Evolutionary conservation across 164 flowering plant species (phyloP).

Genomic region (Stephania japonica): DNA sequence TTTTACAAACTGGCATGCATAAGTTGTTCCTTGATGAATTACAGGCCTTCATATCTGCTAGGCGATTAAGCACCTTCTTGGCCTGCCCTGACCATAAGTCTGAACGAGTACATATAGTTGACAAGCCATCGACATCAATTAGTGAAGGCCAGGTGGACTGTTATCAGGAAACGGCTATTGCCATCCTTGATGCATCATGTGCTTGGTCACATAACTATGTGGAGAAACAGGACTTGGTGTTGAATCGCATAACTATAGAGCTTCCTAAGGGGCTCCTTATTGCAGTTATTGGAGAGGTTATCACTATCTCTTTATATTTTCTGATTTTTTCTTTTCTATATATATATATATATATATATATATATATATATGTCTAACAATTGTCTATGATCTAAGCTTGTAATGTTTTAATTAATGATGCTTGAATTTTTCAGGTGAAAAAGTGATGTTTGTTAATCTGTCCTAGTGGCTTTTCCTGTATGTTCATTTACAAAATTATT

Average conservation of each 20-base stretch:
- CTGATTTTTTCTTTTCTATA: background rate
- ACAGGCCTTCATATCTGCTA: slow-evolving; percentile 77
- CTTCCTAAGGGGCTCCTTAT: slow-evolving; percentile 64
- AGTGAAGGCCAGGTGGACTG: slow-evolving; percentile 16
- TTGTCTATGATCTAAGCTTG: too few relatives aligned
- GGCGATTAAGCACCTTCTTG: slow-evolving; percentile 71
- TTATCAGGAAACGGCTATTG: slow-evolving; percentile 39
- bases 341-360: too few relatives aligned
- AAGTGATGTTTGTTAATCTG: too few relatives aligned
- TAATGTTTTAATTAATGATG: too few relatives aligned
- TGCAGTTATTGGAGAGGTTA: slow-evolving; percentile 87
- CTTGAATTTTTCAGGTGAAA: too few relatives aligned
- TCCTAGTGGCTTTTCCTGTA: too few relatives aligned
- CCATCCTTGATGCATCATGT: slow-evolving; percentile 52
- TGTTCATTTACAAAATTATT: too few relatives aligned
- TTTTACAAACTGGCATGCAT: slow-evolving; percentile 13
- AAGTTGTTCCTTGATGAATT: slow-evolving; percentile 4
- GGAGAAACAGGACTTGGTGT: slow-evolving; percentile 24
- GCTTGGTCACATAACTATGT: slow-evolving; percentile 56
- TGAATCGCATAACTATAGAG: slow-evolving; percentile 44
- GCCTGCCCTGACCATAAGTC: slow-evolving; percentile 37
- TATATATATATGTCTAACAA: too few relatives aligned
- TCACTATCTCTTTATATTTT: background rate
- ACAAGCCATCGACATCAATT: slow-evolving; percentile 17
- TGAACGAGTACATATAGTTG: slow-evolving; percentile 12